Evolutionary conservation across 1,284 basidiomycete species (phyloP).

Genomic region (Albatrellus sp.): DNA sequence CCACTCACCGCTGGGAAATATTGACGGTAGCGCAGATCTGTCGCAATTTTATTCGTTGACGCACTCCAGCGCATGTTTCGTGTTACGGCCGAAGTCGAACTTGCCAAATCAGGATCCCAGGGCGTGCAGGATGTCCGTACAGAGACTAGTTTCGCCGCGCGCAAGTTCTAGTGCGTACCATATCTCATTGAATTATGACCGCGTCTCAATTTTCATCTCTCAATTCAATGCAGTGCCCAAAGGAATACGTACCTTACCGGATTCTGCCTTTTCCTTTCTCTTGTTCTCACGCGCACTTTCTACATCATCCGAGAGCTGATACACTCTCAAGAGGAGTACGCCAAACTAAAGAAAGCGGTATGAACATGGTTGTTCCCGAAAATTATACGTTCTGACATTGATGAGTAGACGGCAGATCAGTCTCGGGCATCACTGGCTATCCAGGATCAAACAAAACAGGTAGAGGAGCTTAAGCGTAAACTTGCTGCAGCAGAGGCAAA

Average conservation of each 20-base stretch:
- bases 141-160: constrained; percentile 78
- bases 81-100: constrained; percentile 65
- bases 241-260: constrained; percentile 85
- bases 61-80: constrained; percentile 90
- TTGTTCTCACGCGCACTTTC: constrained; percentile 87
- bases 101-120: constrained; percentile 47
- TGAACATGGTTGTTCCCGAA: constrained; percentile 12
- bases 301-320: constrained; percentile 88
- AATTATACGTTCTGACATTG: not conserved
- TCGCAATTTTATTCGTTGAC: constrained; percentile 78
- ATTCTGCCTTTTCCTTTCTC: constrained; percentile 87
- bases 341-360: constrained; percentile 66
- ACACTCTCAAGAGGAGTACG: constrained; percentile 80
- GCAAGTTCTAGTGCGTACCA: constrained; percentile 80
- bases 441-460: constrained; percentile 44
- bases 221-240: constrained; percentile 42
- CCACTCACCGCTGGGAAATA: constrained; percentile 1
- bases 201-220: constrained; percentile 3
- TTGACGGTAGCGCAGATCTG: constrained; percentile 44
- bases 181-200: not conserved
- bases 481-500: constrained; percentile 34
- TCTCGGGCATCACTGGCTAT: constrained; percentile 19
- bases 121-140: constrained; percentile 56
- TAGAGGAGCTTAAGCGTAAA: constrained; percentile 55
- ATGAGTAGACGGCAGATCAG: constrained; percentile 23